phyloP scores from a whole-genome alignment of 768 basidiomycete genomes.

The Suillus placidus region DNA sequence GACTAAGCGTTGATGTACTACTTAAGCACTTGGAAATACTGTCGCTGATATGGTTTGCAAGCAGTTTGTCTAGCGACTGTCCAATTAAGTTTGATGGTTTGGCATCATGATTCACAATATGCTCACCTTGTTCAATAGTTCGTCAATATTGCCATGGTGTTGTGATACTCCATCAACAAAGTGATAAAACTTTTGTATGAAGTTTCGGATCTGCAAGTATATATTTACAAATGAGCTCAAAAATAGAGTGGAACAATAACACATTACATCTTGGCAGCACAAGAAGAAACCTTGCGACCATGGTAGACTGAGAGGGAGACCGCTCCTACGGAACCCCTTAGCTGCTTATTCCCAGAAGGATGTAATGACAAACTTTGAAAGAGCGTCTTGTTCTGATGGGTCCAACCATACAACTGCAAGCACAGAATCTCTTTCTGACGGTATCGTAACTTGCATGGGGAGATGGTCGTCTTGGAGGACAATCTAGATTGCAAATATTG shows the following conservation, averaged over 20 bases:
- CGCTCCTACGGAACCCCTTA: constrained; percentile 44
- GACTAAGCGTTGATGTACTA: constrained; percentile 78
- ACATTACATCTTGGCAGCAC: constrained; percentile 83
- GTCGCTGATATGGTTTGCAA: constrained; percentile 75
- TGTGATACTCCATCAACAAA: constrained; percentile 96
- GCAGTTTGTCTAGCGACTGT: constrained; percentile 84
- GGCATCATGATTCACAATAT: background rate
- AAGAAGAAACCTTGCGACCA: constrained; percentile 96
- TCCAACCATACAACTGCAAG: constrained; percentile 85
- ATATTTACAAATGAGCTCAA: constrained; percentile 8
- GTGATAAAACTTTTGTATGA: constrained; percentile 94
- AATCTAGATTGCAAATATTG: constrained; percentile 50
- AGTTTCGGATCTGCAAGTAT: constrained; percentile 68
- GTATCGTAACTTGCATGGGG: constrained; percentile 74
- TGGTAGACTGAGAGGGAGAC: constrained; percentile 74
- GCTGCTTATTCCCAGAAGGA: constrained; percentile 3
- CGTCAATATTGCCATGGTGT: constrained; percentile 90
- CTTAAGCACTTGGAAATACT: constrained; percentile 75
- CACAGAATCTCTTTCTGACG: constrained; percentile 68
- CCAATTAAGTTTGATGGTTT: constrained; percentile 2
- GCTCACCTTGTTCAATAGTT: constrained; percentile 81
- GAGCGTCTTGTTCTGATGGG: constrained; percentile 61
- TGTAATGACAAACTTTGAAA: constrained; percentile 48
- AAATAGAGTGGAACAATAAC: background rate
- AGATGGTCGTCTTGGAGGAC: constrained; percentile 86